Conservation (phyloP, 768 basidiomycete species). For the Sistotremastrum niveocremeum region DNA sequence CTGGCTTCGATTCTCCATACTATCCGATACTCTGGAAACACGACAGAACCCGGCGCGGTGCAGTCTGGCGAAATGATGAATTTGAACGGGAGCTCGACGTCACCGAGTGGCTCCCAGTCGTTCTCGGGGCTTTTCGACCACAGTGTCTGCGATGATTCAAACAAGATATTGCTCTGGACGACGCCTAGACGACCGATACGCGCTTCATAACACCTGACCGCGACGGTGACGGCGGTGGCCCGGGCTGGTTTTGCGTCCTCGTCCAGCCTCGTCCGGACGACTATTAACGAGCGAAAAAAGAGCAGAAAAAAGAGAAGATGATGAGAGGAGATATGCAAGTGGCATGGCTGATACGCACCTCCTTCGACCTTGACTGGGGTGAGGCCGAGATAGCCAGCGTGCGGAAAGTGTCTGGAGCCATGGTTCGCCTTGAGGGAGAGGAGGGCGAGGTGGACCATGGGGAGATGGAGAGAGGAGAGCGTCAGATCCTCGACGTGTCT, state of each 20-base stretch:
- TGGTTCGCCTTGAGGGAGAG: slow-evolving; percentile 59
- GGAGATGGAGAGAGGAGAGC: slow-evolving; percentile 9
- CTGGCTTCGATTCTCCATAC: slow-evolving; percentile 79
- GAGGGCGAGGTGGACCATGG: slow-evolving; percentile 60
- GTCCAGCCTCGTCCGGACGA: slow-evolving; percentile 59
- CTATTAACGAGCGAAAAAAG: slow-evolving; percentile 19
- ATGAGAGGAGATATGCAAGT: slow-evolving; percentile 15
- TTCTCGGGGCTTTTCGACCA: slow-evolving; percentile 53
- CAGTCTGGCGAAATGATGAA: slow-evolving; percentile 46
- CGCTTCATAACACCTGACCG: slow-evolving; percentile 77
- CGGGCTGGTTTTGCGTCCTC: slow-evolving; percentile 54
- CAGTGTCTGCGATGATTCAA: slow-evolving; percentile 49
- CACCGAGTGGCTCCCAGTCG: slow-evolving; percentile 47
- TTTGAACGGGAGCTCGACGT: slow-evolving; percentile 57
- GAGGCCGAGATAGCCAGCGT: slow-evolving; percentile 67
- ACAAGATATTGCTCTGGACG: slow-evolving; percentile 49
- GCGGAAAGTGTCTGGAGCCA: slow-evolving; percentile 58
- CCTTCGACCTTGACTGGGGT: slow-evolving; percentile 72
- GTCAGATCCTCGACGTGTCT: too few species aligned
- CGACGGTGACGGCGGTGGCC: slow-evolving; percentile 53
- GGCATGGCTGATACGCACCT: slow-evolving; percentile 19
- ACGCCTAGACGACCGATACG: slow-evolving; percentile 48
- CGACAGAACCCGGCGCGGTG: slow-evolving; percentile 41
- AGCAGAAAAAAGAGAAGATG: slow-evolving; percentile 3
- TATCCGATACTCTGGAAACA: slow-evolving; percentile 66